phyloP scores from a whole-genome alignment of 78 protist genomes.

The Planoprotostelium fungivorum region DNA sequence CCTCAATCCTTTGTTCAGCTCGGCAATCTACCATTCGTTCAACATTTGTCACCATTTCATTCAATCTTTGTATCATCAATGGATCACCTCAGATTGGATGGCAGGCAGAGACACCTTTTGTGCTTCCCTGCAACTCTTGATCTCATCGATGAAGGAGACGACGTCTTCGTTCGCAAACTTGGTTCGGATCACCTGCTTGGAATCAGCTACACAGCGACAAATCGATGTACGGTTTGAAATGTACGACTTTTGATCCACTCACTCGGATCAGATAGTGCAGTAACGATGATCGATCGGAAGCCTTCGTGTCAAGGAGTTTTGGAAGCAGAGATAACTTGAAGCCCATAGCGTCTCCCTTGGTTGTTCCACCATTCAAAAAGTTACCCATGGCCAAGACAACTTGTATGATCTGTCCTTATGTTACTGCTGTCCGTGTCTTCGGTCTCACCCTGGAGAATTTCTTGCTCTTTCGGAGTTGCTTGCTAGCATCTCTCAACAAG shows the following conservation, averaged over 20 bases:
- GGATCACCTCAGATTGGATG: neutral
- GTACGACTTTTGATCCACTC: too few species aligned
- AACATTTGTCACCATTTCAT: neutral
- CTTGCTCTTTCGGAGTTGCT: neutral
- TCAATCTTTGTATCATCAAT: neutral
- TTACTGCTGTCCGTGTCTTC: too few species aligned
- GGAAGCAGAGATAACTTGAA: constrained; percentile 23
- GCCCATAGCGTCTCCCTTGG: constrained; percentile 66
- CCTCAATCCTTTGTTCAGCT: neutral
- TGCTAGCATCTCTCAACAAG: neutral
- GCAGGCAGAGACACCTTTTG: neutral
- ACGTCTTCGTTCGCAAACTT: neutral
- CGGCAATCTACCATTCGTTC: neutral
- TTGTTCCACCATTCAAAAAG: constrained; percentile 62
- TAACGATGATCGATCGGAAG: neutral
- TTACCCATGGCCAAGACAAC: constrained; percentile 56
- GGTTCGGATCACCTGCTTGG: neutral
- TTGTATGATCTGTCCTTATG: constrained; percentile 16
- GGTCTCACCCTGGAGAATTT: neutral
- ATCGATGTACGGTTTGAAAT: neutral
- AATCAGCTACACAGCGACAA: neutral
- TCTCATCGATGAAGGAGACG: neutral
- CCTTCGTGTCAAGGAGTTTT: neutral
- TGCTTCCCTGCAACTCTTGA: neutral
- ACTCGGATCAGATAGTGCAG: neutral